Evolutionary conservation across 176 grass and related monocot species (phyloP).

Genomic region (Dactylis glomerata): DNA sequence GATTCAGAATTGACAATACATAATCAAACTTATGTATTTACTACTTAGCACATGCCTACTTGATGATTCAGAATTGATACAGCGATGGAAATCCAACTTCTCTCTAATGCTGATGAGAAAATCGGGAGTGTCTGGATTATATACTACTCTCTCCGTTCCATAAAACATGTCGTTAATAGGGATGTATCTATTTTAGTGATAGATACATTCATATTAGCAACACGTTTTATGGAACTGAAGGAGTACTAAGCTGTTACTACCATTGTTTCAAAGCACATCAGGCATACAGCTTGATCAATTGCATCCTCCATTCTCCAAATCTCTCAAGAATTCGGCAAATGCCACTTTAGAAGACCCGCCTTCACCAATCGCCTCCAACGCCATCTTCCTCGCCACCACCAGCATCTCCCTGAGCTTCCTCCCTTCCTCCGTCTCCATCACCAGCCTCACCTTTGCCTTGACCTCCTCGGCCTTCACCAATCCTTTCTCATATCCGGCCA

Average conservation of each 20-base stretch:
- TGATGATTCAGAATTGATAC: neutral
- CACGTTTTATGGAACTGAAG: too few species aligned
- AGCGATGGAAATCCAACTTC: neutral
- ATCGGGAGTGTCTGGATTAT: neutral
- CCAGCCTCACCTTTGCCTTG: neutral
- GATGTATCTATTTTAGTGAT: too few species aligned
- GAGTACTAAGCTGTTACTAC: too few species aligned
- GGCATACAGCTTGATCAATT: neutral
- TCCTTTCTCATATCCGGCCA: neutral
- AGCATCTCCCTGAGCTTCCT: neutral
- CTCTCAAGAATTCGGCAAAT: neutral
- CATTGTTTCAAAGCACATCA: neutral
- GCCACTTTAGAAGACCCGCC: neutral
- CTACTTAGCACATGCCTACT: neutral
- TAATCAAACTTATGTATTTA: neutral
- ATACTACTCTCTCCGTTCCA: too few species aligned
- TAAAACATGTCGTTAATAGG: too few species aligned
- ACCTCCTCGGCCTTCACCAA: neutral
- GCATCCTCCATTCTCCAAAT: conserved; percentile 19
- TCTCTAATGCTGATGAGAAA: neutral
- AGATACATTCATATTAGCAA: too few species aligned
- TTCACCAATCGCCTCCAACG: neutral
- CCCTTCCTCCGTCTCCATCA: neutral
- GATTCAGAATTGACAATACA: neutral
- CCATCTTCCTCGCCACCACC: neutral